Percentiles rank a stretch among this genome's conserved stretches.
Evolutionary conservation across 2,329 filamentous ascomycete species (phyloP).

Genomic region (Ustilaginoidea virens): DNA sequence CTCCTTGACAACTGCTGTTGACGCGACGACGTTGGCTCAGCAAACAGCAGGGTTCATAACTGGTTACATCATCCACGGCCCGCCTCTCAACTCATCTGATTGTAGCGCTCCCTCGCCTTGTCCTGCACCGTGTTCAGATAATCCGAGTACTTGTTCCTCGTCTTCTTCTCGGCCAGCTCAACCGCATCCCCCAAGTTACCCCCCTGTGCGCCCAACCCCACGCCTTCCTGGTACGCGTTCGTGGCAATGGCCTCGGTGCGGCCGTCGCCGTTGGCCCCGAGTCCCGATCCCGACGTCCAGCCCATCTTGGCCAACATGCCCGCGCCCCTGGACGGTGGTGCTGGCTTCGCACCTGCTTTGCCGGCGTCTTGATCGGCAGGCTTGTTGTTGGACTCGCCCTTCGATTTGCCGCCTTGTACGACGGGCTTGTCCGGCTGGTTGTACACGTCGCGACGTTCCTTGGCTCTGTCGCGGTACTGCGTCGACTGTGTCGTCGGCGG

Average conservation of each 20-base stretch:
- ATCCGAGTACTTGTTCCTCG: conserved; percentile 41
- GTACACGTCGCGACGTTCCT: conserved; percentile 47
- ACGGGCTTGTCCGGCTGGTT: conserved; percentile 42
- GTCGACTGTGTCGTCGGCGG: conserved; percentile 9
- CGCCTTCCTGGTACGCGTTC: conserved; percentile 50
- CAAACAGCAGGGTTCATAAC: background rate
- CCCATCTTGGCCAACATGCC: conserved; percentile 59
- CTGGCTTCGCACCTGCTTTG: conserved; percentile 13
- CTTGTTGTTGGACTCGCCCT: conserved; percentile 12
- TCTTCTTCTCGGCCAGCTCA: conserved; percentile 46
- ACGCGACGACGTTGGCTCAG: no score
- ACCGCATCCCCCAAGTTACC: conserved; percentile 54
- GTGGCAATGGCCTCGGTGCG: conserved; percentile 49
- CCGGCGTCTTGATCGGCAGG: conserved; percentile 8
- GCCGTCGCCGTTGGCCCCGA: conserved; percentile 48
- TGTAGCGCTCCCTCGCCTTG: conserved; percentile 50
- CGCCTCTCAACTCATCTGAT: conserved; percentile 25
- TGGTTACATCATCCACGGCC: background rate
- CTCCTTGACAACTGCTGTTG: no score
- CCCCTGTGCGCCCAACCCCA: conserved; percentile 53
- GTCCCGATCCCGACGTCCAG: conserved; percentile 48
- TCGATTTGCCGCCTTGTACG: conserved; percentile 19
- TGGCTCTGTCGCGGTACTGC: conserved; percentile 51
- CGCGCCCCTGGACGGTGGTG: conserved; percentile 43
- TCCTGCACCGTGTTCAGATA: conserved; percentile 52